Percentiles rank a stretch among this genome's conserved stretches.
These are phyloP conservation scores for Breviolum minutum DNA, from an alignment of 73 alveolate species.

Conservation along the genomic window DNA sequence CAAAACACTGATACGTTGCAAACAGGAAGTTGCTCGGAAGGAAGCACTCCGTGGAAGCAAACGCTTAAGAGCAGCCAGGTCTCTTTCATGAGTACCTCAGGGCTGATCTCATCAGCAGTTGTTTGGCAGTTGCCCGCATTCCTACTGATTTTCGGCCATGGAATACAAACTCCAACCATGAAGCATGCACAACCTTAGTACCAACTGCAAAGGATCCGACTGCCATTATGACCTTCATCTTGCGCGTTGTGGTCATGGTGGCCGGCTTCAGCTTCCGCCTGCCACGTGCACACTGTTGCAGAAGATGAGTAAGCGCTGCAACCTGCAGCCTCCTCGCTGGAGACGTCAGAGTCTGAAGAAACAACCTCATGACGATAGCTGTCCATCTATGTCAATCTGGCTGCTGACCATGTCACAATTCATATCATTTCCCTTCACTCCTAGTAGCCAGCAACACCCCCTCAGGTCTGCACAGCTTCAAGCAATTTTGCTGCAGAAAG, in stretches of 20 bases:
- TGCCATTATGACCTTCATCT: slow-evolving; percentile 42
- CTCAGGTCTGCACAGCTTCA: slow-evolving; percentile 15
- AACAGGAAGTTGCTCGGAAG: not conserved
- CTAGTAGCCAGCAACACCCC: not conserved
- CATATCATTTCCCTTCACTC: not conserved
- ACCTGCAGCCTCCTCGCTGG: slow-evolving; percentile 18
- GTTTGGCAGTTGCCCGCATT: not conserved
- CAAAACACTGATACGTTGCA: not conserved
- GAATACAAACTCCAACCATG: no score
- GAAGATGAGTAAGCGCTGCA: no score
- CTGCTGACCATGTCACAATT: not conserved
- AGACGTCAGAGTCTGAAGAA: slow-evolving; percentile 4
- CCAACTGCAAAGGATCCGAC: not conserved
- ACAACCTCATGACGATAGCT: not conserved
- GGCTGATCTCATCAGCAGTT: no score
- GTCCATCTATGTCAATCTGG: not conserved
- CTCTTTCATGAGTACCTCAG: not conserved
- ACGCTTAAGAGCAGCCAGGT: not conserved
- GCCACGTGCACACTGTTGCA: not conserved
- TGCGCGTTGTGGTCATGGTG: not conserved
- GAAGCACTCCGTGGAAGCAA: not conserved
- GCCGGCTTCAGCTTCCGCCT: not conserved
- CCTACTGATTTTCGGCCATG: not conserved
- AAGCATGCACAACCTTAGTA: not conserved
- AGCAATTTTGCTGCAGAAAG: slow-evolving; percentile 44